Conservation (phyloP, 805 yeast species). For the Cyberlindnera xishuangbannaensis region DNA sequence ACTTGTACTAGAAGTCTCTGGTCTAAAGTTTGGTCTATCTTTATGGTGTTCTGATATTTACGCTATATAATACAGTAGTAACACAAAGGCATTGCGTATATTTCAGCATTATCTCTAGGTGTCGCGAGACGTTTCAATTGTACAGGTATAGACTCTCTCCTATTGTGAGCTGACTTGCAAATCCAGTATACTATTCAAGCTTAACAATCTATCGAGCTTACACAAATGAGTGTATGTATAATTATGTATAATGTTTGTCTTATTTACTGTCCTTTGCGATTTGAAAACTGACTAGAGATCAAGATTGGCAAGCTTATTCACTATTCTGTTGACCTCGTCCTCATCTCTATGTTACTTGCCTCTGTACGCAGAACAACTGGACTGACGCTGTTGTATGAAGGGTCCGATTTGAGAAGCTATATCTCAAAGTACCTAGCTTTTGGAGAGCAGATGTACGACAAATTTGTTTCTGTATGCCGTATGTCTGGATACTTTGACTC, state of each 20-base stretch:
- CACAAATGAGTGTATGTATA: slow-evolving; percentile 7
- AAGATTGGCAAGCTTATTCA: slow-evolving; percentile 55
- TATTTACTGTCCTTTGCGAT: too few relatives aligned
- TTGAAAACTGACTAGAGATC: background rate
- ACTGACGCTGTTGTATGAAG: slow-evolving; percentile 33
- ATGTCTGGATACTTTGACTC: slow-evolving; percentile 41
- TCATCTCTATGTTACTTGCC: slow-evolving; percentile 77
- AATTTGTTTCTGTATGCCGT: slow-evolving; percentile 38
- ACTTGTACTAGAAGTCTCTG: too few relatives aligned
- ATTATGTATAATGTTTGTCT: too few relatives aligned
- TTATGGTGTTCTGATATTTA: too few relatives aligned
- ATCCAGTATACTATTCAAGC: background rate
- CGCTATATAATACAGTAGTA: too few relatives aligned
- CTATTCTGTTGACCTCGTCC: slow-evolving; percentile 68
- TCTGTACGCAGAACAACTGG: slow-evolving; percentile 86
- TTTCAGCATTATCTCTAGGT: background rate
- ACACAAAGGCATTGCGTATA: too few relatives aligned
- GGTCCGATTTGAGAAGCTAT: slow-evolving; percentile 37
- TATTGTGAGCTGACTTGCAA: too few relatives aligned
- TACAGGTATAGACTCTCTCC: too few relatives aligned
- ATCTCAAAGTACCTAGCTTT: slow-evolving; percentile 47
- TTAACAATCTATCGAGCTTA: too few relatives aligned
- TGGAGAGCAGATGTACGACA: slow-evolving; percentile 58
- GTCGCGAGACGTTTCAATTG: too few relatives aligned
- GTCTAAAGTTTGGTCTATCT: too few relatives aligned